phyloP scores from a whole-genome alignment of 1,284 basidiomycete species.

The Xanthoconium separans region DNA sequence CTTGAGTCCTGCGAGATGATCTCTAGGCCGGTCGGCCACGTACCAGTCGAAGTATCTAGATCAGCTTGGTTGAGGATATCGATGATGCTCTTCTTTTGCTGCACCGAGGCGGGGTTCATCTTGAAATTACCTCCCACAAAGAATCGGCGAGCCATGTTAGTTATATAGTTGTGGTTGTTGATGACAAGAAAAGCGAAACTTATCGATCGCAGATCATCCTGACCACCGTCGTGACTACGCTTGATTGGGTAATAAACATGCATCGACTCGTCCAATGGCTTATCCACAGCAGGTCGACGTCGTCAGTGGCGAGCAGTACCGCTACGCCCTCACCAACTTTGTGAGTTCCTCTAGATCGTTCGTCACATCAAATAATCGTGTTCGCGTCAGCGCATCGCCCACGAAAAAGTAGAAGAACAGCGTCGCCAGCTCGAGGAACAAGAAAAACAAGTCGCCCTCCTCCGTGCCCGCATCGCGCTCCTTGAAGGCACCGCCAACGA shows the following conservation, averaged over 20 bases:
- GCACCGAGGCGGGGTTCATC: constrained; percentile 79
- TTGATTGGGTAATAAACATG: neutral
- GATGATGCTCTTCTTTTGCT: constrained; percentile 66
- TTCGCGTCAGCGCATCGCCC: constrained; percentile 67
- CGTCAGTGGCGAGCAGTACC: constrained; percentile 71
- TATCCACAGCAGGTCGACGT: constrained; percentile 43
- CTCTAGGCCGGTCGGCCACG: constrained; percentile 24
- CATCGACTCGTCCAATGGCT: neutral
- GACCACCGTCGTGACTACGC: too few relatives aligned
- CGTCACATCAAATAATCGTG: neutral
- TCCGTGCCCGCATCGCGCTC: constrained; percentile 65
- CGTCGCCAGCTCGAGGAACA: constrained; percentile 75
- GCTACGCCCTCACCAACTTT: constrained; percentile 78
- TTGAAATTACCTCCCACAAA: constrained; percentile 97
- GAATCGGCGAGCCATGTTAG: constrained; percentile 71
- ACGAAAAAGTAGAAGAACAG: constrained; percentile 83
- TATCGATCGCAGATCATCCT: constrained; percentile 2
- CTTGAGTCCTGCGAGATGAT: constrained; percentile 1
- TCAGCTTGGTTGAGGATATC: constrained; percentile 72
- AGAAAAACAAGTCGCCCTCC: constrained; percentile 72
- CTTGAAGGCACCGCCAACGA: constrained; percentile 61
- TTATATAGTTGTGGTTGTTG: neutral
- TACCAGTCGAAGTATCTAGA: constrained; percentile 74
- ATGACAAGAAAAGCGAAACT: neutral
- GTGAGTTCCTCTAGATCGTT: constrained; percentile 39